Evolutionary conservation across 78 protist species (phyloP), one percentile per base, ranked within the genome.

Genomic region (Dictyostelium citrinum): DNA sequence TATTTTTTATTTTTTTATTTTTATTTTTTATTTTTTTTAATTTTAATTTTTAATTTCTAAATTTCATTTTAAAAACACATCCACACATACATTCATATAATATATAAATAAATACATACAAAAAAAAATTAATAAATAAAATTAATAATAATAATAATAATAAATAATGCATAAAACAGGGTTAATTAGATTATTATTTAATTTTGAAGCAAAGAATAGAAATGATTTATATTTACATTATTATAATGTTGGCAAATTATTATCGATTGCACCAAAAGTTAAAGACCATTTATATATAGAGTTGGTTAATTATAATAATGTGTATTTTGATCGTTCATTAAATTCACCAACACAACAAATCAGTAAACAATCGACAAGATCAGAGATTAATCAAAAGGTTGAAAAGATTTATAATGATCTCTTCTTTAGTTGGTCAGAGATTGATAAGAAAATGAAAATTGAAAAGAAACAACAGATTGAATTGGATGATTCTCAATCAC

Each of bases 131-230:
- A 60, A 60, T n/a, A n/a, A 60, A 22, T n/a, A 9, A n/a, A 7
- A 22, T n/a, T n/a, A n/a, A 60, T 14, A 16, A 16, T n/a, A 22
- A 60, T n/a, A 60, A 14, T 39, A 39, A 74, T 39, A 39, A 2
- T 39, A 8, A 5, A 74, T 12, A 46, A 84, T 84, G 84, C 79
- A 79, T n/a, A 88, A 78, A 39, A 61, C 93, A 67, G 93, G 76
- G 33, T 78, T 88, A 35, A 46, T 88, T 43, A 24, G 85, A 78
- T 46, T 88, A 27, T 39, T 88, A 22, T 76, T 76, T 49, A 61
- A 80, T 80, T 39, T 80, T 35, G 74, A 80, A 58, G 43, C 84
- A 31, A 80, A 58, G 61, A 80, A 58, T 11, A 75, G 20, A 70
- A 7, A 70, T 31, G 82, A 58, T 80, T 80, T 80, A 80, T 27